Percentiles rank a stretch among this genome's conserved stretches.
phyloP scores from a whole-genome alignment of 305 asterid genomes.

The Lippia alba region DNA sequence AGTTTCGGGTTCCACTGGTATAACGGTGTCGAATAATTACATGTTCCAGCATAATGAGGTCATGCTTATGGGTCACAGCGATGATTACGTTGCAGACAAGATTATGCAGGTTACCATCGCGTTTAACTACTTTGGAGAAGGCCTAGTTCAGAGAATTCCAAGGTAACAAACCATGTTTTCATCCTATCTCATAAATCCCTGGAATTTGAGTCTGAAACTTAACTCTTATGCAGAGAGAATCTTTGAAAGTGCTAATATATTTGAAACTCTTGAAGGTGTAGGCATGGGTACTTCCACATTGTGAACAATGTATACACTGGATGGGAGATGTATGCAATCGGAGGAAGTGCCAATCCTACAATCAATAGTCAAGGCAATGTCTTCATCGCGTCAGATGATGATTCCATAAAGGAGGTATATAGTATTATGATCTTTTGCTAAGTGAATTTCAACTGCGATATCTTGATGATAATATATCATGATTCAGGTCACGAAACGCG shows the following conservation, averaged over 20 bases:
- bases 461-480: background rate
- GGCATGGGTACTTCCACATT: conserved; percentile 62
- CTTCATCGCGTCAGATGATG: conserved; percentile 48
- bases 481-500: conserved; percentile 51
- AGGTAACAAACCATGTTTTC: conserved; percentile 30
- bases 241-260: too few species aligned
- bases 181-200: background rate
- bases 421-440: background rate
- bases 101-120: conserved; percentile 66
- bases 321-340: conserved; percentile 68
- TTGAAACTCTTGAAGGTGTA: conserved; percentile 40
- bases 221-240: too few species aligned
- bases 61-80: conserved; percentile 69
- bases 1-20: conserved; percentile 54
- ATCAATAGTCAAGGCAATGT: conserved; percentile 67
- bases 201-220: too few species aligned
- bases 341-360: conserved; percentile 66
- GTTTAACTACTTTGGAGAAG: conserved; percentile 62
- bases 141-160: conserved; percentile 62
- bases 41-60: conserved; percentile 59
- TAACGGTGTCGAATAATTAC: conserved; percentile 62
- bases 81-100: conserved; percentile 45
- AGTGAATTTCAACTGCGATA: background rate
- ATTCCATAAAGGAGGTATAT: conserved; percentile 43
- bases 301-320: conserved; percentile 66